phyloP scores from a whole-genome alignment of 306 rosid genomes.

The Comarum palustre region DNA sequence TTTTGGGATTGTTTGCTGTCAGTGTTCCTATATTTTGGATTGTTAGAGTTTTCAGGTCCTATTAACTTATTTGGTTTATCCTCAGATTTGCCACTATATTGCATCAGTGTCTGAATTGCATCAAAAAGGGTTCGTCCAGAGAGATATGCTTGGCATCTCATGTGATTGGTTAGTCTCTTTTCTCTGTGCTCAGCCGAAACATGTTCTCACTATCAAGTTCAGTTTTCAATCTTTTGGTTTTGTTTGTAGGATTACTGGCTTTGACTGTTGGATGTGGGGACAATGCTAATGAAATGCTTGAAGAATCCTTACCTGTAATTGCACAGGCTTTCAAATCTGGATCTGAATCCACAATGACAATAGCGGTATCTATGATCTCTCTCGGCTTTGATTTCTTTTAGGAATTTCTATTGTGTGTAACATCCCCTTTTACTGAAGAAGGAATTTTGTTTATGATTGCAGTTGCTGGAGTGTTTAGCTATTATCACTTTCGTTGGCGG shows the following conservation, averaged over 20 bases:
- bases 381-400: background rate
- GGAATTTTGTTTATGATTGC: slow-evolving; percentile 30
- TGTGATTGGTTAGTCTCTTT: slow-evolving; percentile 58
- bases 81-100: slow-evolving; percentile 82
- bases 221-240: slow-evolving; percentile 11
- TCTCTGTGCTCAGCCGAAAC: slow-evolving; percentile 5
- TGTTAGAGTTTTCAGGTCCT: background rate
- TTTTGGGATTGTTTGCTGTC: background rate
- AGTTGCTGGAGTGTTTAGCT: slow-evolving; percentile 91
- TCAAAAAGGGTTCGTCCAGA: slow-evolving; percentile 68
- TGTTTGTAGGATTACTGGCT: slow-evolving; percentile 62
- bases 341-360: slow-evolving; percentile 45
- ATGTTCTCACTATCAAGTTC: background rate
- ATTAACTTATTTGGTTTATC: background rate
- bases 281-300: slow-evolving; percentile 71
- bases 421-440: slow-evolving; percentile 6
- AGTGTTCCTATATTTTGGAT: background rate
- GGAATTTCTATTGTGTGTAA: background rate
- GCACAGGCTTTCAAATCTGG: slow-evolving; percentile 61
- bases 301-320: slow-evolving; percentile 51
- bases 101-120: slow-evolving; percentile 73
- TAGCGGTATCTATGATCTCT: slow-evolving; percentile 42
- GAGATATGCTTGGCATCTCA: slow-evolving; percentile 82
- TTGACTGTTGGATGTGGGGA: slow-evolving; percentile 78
- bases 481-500: slow-evolving; percentile 82